Base-by-base conservation (phyloP, 306 rosid species). In the Corylus americana region DNA sequence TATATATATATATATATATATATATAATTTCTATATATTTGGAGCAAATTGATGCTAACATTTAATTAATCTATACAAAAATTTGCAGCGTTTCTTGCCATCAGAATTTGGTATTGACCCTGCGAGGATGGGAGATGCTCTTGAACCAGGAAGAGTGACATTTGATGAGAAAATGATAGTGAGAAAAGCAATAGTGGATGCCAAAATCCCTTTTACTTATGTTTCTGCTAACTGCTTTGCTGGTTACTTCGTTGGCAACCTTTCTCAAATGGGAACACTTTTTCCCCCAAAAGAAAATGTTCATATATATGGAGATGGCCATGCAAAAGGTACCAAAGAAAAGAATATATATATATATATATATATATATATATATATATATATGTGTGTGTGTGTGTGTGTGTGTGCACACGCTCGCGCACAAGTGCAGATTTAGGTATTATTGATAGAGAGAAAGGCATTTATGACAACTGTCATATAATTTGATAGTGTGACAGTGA, bases 31-130 rank as follows among this genome's bases (percentile, higher is more conserved):
- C 22, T 31, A 31, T 31, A 31, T 31, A 31, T 31, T 31, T 31
- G 98, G 39, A 64, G 51, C 44, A 48, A 48, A 11, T 48, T 48
- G 4, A 58, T 58, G 5, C 2, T 22, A 58, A 22, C 64, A 58
- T 22, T 22, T 3, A 1, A 2, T 49, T 10, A 11, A 2, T 2
- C 0, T 49, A 42, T 7, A 42, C 16, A 54, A 14, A 47, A 0
- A 49, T 1, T 18, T 71, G 35, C 18, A 94, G 98, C 96, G 98
- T 74, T 94, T 92, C 68, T 58, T 94, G 45, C 98, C 98, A 18
- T 94, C 98, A 16, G 98, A 94, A 74, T 94, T 92, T 31, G 98
- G 98, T 1, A 77, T 91, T 42, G 98, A 94, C 72, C 97, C 97
- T 16, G 87, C 93, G 58, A 84, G 79, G 0, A 91, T 94, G 98